These are phyloP conservation scores for Leucogyrophana mollusca DNA, from an alignment of 768 basidiomycete species.

Conservation along the genomic window DNA sequence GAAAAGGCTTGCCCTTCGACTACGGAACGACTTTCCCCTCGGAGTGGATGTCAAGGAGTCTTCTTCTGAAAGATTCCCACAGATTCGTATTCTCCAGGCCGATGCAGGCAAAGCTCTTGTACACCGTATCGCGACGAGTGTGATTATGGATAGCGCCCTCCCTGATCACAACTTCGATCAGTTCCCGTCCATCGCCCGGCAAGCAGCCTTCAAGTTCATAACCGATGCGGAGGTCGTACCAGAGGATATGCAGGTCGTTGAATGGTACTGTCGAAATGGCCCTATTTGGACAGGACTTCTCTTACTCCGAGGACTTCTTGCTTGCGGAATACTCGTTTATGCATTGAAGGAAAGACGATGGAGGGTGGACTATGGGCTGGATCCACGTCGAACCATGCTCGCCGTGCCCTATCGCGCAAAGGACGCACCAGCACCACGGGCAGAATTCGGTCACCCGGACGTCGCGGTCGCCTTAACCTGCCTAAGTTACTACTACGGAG, in stretches of 20 bases:
- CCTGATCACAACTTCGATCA: conserved; percentile 10
- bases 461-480: conserved; percentile 35
- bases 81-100: conserved; percentile 11
- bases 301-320: conserved; percentile 24
- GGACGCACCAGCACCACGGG: conserved; percentile 33
- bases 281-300: conserved; percentile 13
- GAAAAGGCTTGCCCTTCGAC: conserved; percentile 4
- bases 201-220: conserved; percentile 10
- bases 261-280: background rate
- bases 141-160: conserved; percentile 8
- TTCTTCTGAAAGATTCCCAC: conserved; percentile 5
- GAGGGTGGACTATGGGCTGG: conserved; percentile 26
- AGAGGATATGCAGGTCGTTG: background rate
- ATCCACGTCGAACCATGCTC: conserved; percentile 18
- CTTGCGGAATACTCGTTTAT: conserved; percentile 19
- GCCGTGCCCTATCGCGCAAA: conserved; percentile 39
- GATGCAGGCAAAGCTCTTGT: conserved; percentile 10
- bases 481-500: conserved; percentile 36
- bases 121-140: conserved; percentile 5
- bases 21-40: conserved; percentile 5
- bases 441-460: conserved; percentile 40
- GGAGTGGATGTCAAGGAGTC: background rate
- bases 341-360: conserved; percentile 23
- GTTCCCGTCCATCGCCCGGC: background rate
- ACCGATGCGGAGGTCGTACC: background rate